Conservation (phyloP, 345 rosid genomes). For the Sisymbrium altissimum region DNA sequence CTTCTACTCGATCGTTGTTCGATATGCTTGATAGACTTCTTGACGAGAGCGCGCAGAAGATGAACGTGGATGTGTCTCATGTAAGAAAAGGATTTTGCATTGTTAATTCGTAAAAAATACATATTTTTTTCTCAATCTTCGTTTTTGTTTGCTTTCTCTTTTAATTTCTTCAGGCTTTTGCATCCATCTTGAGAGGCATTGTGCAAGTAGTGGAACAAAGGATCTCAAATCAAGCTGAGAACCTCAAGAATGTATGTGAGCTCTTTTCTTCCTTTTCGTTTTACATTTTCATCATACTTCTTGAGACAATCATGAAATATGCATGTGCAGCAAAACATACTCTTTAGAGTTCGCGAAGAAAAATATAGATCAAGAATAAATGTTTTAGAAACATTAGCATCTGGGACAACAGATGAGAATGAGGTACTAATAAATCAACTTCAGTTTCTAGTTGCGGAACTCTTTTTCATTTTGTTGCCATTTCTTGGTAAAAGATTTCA, state of each 20-base stretch:
- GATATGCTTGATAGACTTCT: slow-evolving; percentile 48
- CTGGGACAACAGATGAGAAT: slow-evolving; percentile 61
- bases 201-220: slow-evolving; percentile 63
- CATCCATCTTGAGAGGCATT: slow-evolving; percentile 50
- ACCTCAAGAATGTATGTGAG: slow-evolving; percentile 53
- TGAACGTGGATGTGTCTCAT: slow-evolving; percentile 55
- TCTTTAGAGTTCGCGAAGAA: slow-evolving; percentile 53
- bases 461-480: neutral
- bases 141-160: neutral
- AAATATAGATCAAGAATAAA: slow-evolving; percentile 62
- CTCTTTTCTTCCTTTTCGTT: neutral
- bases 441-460: neutral
- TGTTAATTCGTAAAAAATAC: neutral
- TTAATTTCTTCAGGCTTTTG: slow-evolving; percentile 42
- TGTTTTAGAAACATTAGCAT: slow-evolving; percentile 61
- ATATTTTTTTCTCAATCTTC: neutral
- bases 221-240: slow-evolving; percentile 63
- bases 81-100: slow-evolving; percentile 41
- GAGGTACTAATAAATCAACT: slow-evolving; percentile 43
- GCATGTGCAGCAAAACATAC: slow-evolving; percentile 62
- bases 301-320: slow-evolving; percentile 1
- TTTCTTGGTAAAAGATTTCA: neutral
- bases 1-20: slow-evolving; percentile 63
- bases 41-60: slow-evolving; percentile 55
- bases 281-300: neutral